Conservation (phyloP, 352 stramenopile genomes). For the Phytophthora colocasiae region DNA sequence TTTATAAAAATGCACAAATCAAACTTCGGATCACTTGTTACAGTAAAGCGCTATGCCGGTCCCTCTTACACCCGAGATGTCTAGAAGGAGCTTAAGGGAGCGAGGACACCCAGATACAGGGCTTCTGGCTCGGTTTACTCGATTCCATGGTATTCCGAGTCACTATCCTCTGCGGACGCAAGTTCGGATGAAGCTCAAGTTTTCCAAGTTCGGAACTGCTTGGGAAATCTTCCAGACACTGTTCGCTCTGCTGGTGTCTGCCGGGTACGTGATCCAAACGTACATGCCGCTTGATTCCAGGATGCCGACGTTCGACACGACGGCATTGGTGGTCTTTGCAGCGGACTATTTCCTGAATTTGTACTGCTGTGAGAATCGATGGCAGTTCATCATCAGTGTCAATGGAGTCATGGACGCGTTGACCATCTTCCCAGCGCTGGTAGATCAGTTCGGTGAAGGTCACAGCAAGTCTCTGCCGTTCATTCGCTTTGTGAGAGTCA, state of each 20-base stretch:
- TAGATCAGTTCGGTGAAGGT: conserved; percentile 38
- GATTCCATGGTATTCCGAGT: conserved; percentile 61
- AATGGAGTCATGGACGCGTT: conserved; percentile 68
- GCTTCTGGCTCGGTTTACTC: conserved; percentile 36
- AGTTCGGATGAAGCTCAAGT: conserved; percentile 71
- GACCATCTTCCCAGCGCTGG: conserved; percentile 61
- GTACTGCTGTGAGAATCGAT: conserved; percentile 70
- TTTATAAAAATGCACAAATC: background rate
- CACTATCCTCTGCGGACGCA: conserved; percentile 57
- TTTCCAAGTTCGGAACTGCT: conserved; percentile 48
- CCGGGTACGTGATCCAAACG: conserved; percentile 60
- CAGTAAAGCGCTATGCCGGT: conserved; percentile 7
- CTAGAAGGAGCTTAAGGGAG: conserved; percentile 24
- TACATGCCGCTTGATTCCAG: conserved; percentile 38
- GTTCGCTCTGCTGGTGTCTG: conserved; percentile 59
- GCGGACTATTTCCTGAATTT: conserved; percentile 68
- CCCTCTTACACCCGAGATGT: conserved; percentile 15
- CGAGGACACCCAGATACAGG: conserved; percentile 6
- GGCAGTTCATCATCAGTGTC: conserved; percentile 53
- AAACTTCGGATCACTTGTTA: conserved; percentile 9
- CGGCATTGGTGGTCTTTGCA: conserved; percentile 54
- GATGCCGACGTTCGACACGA: conserved; percentile 44
- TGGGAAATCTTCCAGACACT: conserved; percentile 73
- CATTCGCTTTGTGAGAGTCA: conserved; percentile 66
- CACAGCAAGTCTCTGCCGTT: conserved; percentile 53